phyloP scores from a whole-genome alignment of 345 rosid genomes.

The Eucalyptus urophylla region DNA sequence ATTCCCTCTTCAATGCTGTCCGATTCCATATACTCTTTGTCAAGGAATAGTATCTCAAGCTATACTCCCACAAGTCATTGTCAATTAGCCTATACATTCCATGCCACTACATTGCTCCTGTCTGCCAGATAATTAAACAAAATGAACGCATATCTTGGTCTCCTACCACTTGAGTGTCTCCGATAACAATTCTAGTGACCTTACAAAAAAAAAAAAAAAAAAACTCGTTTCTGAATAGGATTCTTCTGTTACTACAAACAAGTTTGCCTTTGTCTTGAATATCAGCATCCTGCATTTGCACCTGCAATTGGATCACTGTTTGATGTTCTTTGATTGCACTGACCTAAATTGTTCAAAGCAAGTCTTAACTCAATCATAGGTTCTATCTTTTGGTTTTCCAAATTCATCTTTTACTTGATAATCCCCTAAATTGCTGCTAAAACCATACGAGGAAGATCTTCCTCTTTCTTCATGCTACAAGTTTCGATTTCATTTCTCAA shows the following conservation, averaged over 20 bases:
- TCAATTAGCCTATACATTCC: too few species aligned
- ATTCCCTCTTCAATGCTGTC: background rate
- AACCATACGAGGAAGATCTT: background rate
- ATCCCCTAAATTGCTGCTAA: constrained; percentile 11
- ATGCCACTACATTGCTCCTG: too few species aligned
- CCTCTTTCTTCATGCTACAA: background rate
- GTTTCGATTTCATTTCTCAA: background rate
- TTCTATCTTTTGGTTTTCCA: constrained; percentile 31
- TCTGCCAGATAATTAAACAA: too few species aligned
- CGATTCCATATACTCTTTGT: background rate
- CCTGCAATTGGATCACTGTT: constrained; percentile 54
- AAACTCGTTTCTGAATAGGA: too few species aligned
- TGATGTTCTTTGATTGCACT: constrained; percentile 9
- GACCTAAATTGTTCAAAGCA: constrained; percentile 17
- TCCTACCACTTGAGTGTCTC: too few species aligned
- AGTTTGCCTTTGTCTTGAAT: too few species aligned
- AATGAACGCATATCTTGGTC: too few species aligned
- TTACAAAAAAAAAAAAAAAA: too few species aligned
- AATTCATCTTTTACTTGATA: constrained; percentile 29
- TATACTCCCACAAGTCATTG: too few species aligned
- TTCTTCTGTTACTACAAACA: too few species aligned
- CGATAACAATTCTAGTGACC: too few species aligned
- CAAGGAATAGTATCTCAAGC: too few species aligned
- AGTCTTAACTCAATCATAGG: constrained; percentile 27
- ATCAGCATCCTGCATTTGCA: constrained; percentile 60